These are phyloP conservation scores for Kodamaea hsintzibuensis DNA, from an alignment of 805 yeast species.

Conservation along the genomic window DNA sequence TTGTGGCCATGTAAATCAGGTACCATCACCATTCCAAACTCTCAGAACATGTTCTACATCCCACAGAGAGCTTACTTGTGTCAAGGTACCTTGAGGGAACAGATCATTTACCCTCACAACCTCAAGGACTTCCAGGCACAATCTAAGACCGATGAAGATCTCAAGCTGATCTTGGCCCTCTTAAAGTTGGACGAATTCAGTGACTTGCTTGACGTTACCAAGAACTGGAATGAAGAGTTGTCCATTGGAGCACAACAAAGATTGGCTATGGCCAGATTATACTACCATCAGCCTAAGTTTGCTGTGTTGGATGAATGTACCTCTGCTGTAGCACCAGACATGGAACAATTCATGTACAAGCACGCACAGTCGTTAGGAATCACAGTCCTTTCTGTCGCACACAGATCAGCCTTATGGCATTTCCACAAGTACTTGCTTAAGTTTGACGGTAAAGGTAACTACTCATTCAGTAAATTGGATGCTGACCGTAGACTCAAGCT, in stretches of 20 bases:
- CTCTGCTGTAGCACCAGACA: slow-evolving; percentile 86
- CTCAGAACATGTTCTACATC: slow-evolving; percentile 74
- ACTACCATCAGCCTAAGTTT: slow-evolving; percentile 87
- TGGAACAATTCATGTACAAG: slow-evolving; percentile 86
- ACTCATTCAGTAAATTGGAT: slow-evolving; percentile 60
- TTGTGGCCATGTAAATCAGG: slow-evolving; percentile 81
- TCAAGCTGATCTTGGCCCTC: slow-evolving; percentile 53
- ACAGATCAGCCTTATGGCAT: slow-evolving; percentile 89
- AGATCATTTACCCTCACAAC: slow-evolving; percentile 84
- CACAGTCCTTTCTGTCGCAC: slow-evolving; percentile 87
- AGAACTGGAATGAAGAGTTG: slow-evolving; percentile 85
- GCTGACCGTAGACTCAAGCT: slow-evolving; percentile 70
- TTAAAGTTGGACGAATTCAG: slow-evolving; percentile 60
- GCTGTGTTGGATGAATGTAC: slow-evolving; percentile 97
- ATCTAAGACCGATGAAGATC: slow-evolving; percentile 47
- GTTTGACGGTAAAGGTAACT: slow-evolving; percentile 82
- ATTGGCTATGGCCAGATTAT: slow-evolving; percentile 88
- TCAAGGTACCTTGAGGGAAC: slow-evolving; percentile 79
- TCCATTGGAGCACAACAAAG: slow-evolving; percentile 92
- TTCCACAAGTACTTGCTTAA: slow-evolving; percentile 82
- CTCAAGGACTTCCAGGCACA: slow-evolving; percentile 52
- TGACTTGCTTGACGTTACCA: slow-evolving; percentile 49
- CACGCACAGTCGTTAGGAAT: slow-evolving; percentile 79
- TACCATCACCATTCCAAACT: slow-evolving; percentile 60
- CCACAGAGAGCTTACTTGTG: slow-evolving; percentile 92